phyloP scores from a whole-genome alignment of 1,139 yeast genomes.

The Candida tetrigidarum region DNA sequence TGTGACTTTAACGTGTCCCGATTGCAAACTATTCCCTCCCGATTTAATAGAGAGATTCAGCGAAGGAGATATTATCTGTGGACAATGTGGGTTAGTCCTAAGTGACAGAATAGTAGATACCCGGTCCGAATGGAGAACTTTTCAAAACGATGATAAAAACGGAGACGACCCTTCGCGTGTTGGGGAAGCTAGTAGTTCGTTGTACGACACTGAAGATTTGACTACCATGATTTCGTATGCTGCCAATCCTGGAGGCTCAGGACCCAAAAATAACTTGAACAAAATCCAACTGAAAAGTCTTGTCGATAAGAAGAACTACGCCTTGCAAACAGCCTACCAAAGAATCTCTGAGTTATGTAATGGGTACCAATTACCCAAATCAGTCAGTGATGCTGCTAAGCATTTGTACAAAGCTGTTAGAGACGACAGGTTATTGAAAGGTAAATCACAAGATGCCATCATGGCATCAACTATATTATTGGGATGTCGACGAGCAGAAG shows the following conservation, averaged over 20 bases:
- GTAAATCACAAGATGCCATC: slow-evolving; percentile 88
- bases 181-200: slow-evolving; percentile 96
- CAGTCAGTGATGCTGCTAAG: slow-evolving; percentile 96
- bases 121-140: slow-evolving; percentile 98
- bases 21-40: slow-evolving; percentile 93
- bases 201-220: slow-evolving; percentile 86
- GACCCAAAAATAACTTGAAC: slow-evolving; percentile 75
- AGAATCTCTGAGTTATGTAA: slow-evolving; percentile 95
- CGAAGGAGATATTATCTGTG: slow-evolving; percentile 98
- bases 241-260: slow-evolving; percentile 60
- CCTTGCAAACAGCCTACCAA: slow-evolving; percentile 84
- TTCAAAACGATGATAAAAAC: slow-evolving; percentile 94
- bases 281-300: slow-evolving; percentile 85
- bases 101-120: slow-evolving; percentile 94
- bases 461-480: slow-evolving; percentile 96
- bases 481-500: slow-evolving; percentile 93
- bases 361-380: slow-evolving; percentile 92
- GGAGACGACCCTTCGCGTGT: slow-evolving; percentile 99
- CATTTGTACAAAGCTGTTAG: slow-evolving; percentile 91
- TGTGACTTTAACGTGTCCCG: slow-evolving; percentile 91
- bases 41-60: slow-evolving; percentile 92
- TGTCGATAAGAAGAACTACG: slow-evolving; percentile 85
- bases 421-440: slow-evolving; percentile 84
- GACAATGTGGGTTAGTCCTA: slow-evolving; percentile 90
- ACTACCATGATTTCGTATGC: slow-evolving; percentile 90